Conservation (phyloP, 352 stramenopile genomes). For the Thraustochytrium sp. region DNA sequence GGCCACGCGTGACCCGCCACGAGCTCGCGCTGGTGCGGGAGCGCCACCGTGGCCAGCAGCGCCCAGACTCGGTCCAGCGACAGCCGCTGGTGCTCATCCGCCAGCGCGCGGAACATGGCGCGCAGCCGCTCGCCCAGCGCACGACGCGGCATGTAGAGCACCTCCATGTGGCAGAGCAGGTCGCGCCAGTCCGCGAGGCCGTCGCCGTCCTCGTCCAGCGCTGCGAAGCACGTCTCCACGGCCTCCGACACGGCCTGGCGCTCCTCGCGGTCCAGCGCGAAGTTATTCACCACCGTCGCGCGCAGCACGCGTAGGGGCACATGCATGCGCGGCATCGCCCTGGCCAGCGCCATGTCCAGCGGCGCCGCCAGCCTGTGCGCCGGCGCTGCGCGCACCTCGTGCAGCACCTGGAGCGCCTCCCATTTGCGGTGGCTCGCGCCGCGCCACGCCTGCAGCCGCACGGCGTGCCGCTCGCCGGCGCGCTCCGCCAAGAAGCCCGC, state of each 20-base stretch:
- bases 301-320: not conserved
- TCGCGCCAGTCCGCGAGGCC: constrained; percentile 12
- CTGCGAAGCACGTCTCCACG: not conserved
- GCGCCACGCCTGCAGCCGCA: not conserved
- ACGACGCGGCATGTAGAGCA: not conserved
- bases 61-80: not conserved
- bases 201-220: not conserved
- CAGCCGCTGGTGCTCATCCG: not conserved
- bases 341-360: not conserved
- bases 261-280: not conserved
- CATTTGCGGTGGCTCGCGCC: not conserved
- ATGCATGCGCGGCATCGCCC: not conserved
- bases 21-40: constrained; percentile 3
- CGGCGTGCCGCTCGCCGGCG: not conserved
- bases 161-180: not conserved
- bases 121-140: not conserved
- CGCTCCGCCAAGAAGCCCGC: not conserved
- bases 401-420: not conserved
- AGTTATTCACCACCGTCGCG: not conserved
- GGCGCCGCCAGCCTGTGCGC: constrained; percentile 5
- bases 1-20: not conserved
- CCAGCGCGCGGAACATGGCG: not conserved
- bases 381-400: not conserved
- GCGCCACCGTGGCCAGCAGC: not conserved
- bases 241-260: not conserved